Evolutionary conservation across 768 basidiomycete species (phyloP).

Genomic region (Pholiota microspora): DNA sequence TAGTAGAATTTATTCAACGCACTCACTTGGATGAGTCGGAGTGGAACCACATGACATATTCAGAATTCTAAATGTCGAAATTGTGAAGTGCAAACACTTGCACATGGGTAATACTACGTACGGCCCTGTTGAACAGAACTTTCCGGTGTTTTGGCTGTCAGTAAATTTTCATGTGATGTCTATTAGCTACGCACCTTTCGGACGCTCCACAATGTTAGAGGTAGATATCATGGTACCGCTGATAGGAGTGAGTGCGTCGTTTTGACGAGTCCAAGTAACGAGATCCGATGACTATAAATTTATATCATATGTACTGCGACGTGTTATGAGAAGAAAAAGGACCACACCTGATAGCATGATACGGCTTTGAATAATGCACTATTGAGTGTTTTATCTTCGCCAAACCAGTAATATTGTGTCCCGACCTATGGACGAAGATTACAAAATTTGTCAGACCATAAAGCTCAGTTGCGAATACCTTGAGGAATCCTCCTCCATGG

Average conservation of each 20-base stretch:
- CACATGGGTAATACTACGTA: conserved; percentile 23
- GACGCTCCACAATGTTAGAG: conserved; percentile 58
- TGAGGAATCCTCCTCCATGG: conserved; percentile 59
- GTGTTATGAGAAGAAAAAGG: neutral
- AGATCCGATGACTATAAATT: conserved; percentile 46
- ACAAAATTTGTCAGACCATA: neutral
- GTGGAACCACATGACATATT: conserved; percentile 76
- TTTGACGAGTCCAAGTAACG: conserved; percentile 54
- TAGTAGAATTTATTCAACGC: neutral
- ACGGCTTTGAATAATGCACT: conserved; percentile 55
- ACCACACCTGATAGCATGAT: conserved; percentile 51
- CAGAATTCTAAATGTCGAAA: conserved; percentile 46
- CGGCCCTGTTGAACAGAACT: conserved; percentile 56
- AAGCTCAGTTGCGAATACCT: conserved; percentile 28
- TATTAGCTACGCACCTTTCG: conserved; percentile 44
- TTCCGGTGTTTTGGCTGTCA: neutral
- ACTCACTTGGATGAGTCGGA: conserved; percentile 57
- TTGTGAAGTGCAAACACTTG: too few species aligned
- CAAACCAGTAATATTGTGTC: conserved; percentile 59
- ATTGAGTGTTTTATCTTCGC: conserved; percentile 61
- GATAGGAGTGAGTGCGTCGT: conserved; percentile 54
- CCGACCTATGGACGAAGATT: conserved; percentile 36
- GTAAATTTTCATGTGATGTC: neutral
- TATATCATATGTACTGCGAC: neutral
- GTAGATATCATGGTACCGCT: conserved; percentile 54